These are phyloP conservation scores for Leccinellum luteum DNA, from an alignment of 768 basidiomycete species.

Conservation along the genomic window DNA sequence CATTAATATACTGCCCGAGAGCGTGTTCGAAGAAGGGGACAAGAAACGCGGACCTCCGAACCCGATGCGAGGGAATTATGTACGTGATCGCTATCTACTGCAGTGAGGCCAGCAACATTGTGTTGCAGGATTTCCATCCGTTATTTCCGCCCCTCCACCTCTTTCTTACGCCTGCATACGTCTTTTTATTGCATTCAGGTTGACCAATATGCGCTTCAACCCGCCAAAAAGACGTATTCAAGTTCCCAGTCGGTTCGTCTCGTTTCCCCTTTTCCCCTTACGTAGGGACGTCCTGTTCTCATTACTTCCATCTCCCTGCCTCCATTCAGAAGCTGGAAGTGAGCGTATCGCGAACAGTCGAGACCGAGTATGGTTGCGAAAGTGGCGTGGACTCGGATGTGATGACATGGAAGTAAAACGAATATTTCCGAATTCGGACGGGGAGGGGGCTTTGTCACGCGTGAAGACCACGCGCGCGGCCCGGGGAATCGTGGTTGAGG, in stretches of 20 bases:
- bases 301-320: not conserved
- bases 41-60: not conserved
- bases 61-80: not conserved
- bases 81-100: not conserved
- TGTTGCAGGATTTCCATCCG: not conserved
- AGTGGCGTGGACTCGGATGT: not conserved
- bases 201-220: not conserved
- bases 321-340: constrained; percentile 16
- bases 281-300: not conserved
- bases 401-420: not conserved
- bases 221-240: not conserved
- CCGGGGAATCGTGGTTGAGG: too few species aligned
- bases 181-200: not conserved
- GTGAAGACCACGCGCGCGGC: too few species aligned
- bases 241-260: constrained; percentile 13
- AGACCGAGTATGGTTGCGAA: constrained; percentile 11
- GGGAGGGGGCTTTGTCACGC: too few species aligned
- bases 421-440: not conserved
- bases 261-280: not conserved
- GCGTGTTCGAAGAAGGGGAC: not conserved
- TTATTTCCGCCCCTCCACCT: not conserved
- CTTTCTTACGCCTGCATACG: not conserved
- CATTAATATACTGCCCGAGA: not conserved
- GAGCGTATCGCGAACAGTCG: constrained; percentile 15
- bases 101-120: too few species aligned